Base-by-base conservation (phyloP, 352 stramenopile species). In the Bremia lactucae region DNA sequence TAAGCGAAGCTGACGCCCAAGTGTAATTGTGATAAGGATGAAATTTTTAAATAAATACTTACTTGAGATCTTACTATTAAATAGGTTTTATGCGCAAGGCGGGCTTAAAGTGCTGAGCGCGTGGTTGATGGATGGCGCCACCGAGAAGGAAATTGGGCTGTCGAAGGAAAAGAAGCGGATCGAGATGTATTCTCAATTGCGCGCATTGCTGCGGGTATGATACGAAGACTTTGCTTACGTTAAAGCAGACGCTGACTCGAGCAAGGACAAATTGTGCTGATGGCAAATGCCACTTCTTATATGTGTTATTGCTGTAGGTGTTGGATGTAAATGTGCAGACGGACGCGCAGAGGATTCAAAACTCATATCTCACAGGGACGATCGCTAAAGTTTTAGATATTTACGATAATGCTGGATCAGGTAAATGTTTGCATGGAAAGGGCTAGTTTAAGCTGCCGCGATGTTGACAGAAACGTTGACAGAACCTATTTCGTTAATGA, bases 161-260 rank as follows among this genome's bases (percentile, higher is more conserved):
- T 63, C 60, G 18, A 72, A 72, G 33, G 69, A 87, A 54, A 86
- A 83, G 65, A 68, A 68, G 36, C 63, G 72, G 42, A 49, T 66
- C 11, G 76, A 87, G 42, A 72, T 86, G 69, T 84, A 67, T 29
- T 79, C 76, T 22, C 76, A 89, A 73, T 65, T 89, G 55, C 76
- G 72, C 22, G 76, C 76, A 13, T 37, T 89, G 19, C 46, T 86
- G 33, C 72, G 69, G 25, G 75, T 84, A 43, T 50, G 66, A 38
- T 20, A 31, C 4, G 3, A 29, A n/a, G 15, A 23, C 4, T 28
- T 48, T 2, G 8, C 13, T 34, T 26, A 11, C 1, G 40, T 23
- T 34, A n/a, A n/a, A n/a, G n/a, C n/a, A n/a, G 8, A 34, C 5
- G 25, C 15, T 25, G 14, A 25, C n/a, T n/a, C n/a, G n/a, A n/a